phyloP scores from a whole-genome alignment of 352 stramenopile species.

The Discostella stelligera region DNA sequence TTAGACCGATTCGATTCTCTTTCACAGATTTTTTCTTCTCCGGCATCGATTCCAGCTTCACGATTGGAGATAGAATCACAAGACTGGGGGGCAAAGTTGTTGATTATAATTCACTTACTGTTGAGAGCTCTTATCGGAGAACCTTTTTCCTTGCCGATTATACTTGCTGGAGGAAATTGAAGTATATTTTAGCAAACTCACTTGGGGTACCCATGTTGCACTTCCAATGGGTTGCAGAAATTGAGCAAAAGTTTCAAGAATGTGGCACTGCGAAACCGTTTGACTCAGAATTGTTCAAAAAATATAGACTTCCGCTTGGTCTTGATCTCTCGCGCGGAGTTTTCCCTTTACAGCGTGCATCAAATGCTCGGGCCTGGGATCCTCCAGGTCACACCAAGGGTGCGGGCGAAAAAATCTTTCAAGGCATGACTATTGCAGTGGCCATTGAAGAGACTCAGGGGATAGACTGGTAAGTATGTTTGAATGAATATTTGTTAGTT shows the following conservation, averaged over 20 bases:
- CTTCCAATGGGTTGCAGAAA: conserved; percentile 43
- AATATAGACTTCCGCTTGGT: conserved; percentile 46
- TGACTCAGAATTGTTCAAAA: conserved; percentile 48
- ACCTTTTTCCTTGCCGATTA: conserved; percentile 39
- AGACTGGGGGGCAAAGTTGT: conserved; percentile 30
- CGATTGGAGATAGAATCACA: conserved; percentile 35
- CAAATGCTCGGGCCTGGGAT: conserved; percentile 42
- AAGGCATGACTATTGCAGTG: conserved; percentile 56
- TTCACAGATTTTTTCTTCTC: conserved; percentile 42
- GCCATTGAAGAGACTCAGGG: conserved; percentile 29
- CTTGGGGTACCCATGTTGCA: conserved; percentile 51
- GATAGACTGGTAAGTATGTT: conserved; percentile 39
- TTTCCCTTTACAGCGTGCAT: conserved; percentile 47
- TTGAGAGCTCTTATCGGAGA: conserved; percentile 16
- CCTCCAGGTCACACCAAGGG: conserved; percentile 34
- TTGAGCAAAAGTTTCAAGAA: conserved; percentile 42
- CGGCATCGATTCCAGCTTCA: conserved; percentile 22
- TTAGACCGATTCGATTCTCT: neutral
- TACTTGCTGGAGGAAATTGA: conserved; percentile 39
- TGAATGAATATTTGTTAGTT: conserved; percentile 7
- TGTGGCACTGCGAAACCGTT: conserved; percentile 36
- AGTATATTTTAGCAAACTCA: conserved; percentile 50
- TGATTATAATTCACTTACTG: conserved; percentile 10
- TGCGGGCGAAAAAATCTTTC: conserved; percentile 39
- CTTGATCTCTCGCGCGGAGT: conserved; percentile 38